Evolutionary conservation across 192 early-diverging fungal species (phyloP).

Genomic region (Gaertneriomyces semiglobifer): DNA sequence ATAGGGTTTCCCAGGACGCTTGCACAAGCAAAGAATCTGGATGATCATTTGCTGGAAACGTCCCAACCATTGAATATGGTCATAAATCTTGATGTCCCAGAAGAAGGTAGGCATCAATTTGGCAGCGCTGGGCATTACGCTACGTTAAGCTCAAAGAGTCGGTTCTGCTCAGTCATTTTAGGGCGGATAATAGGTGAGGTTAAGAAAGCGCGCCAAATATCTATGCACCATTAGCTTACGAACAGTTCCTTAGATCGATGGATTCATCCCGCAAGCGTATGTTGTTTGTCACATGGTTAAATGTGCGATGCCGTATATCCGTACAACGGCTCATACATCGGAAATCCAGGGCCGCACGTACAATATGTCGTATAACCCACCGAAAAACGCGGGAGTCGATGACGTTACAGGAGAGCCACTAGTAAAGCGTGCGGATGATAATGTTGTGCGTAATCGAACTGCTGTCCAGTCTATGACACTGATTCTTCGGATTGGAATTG

Average conservation of each 20-base stretch:
- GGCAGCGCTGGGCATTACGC: too few species aligned
- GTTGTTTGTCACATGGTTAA: not conserved
- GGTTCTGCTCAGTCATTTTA: slow-evolving; percentile 64
- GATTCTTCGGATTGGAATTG: not conserved
- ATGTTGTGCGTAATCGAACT: slow-evolving; percentile 44
- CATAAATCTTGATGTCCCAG: slow-evolving; percentile 87
- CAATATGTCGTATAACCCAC: slow-evolving; percentile 91
- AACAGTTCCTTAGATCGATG: slow-evolving; percentile 67
- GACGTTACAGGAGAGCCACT: slow-evolving; percentile 94
- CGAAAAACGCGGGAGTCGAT: slow-evolving; percentile 71
- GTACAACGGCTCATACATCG: not conserved
- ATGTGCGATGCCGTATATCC: too few species aligned
- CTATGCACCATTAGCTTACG: slow-evolving; percentile 3
- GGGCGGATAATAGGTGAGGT: slow-evolving; percentile 74
- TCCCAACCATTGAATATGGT: slow-evolving; percentile 75
- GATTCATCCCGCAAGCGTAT: slow-evolving; percentile 68
- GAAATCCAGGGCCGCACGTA: slow-evolving; percentile 78
- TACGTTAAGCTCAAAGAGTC: too few species aligned
- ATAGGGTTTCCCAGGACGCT: slow-evolving; percentile 79
- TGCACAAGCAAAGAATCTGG: slow-evolving; percentile 73
- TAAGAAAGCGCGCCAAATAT: not conserved
- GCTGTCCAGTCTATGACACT: not conserved
- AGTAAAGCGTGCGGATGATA: slow-evolving; percentile 83
- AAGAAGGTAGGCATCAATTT: slow-evolving; percentile 35
- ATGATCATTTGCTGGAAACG: slow-evolving; percentile 50